A percentile compares a stretch with the other conserved stretches of the same genome.
phyloP scores from a whole-genome alignment of 2,329 filamentous ascomycete species.

The Akanthomyces muscarius region DNA sequence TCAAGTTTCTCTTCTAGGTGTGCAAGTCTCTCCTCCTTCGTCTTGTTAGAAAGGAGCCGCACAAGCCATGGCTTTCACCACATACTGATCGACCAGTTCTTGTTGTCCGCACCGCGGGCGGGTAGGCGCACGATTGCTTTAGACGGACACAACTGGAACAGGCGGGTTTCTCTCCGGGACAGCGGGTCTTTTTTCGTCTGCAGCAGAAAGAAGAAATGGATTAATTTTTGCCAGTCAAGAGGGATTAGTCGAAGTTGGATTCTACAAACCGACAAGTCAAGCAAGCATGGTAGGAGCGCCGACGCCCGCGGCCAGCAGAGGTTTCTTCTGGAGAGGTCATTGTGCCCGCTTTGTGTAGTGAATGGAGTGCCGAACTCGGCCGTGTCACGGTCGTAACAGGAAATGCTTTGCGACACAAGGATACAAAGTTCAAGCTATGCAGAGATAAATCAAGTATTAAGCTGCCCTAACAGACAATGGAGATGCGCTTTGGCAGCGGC shows the following conservation, averaged over 20 bases:
- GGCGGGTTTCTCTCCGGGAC: conserved; percentile 47
- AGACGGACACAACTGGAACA: conserved; percentile 49
- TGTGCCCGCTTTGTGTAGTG: neutral
- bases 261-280: conserved; percentile 44
- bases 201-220: neutral
- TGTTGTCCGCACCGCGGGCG: conserved; percentile 33
- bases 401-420: neutral
- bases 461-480: neutral
- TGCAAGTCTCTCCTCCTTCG: conserved; percentile 47
- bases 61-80: conserved; percentile 15
- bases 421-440: neutral
- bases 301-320: conserved; percentile 31
- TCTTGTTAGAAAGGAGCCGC: conserved; percentile 11
- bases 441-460: neutral
- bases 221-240: neutral
- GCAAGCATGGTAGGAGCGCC: conserved; percentile 40
- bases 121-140: conserved; percentile 45
- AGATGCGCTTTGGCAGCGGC: neutral
- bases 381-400: neutral
- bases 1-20: conserved; percentile 50
- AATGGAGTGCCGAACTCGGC: neutral
- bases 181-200: conserved; percentile 44
- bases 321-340: conserved; percentile 33
- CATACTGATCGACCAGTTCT: conserved; percentile 43
- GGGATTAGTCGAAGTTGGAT: neutral